Conservation (phyloP, 2,329 filamentous ascomycete genomes). For the Cryphonectria parasitica region DNA sequence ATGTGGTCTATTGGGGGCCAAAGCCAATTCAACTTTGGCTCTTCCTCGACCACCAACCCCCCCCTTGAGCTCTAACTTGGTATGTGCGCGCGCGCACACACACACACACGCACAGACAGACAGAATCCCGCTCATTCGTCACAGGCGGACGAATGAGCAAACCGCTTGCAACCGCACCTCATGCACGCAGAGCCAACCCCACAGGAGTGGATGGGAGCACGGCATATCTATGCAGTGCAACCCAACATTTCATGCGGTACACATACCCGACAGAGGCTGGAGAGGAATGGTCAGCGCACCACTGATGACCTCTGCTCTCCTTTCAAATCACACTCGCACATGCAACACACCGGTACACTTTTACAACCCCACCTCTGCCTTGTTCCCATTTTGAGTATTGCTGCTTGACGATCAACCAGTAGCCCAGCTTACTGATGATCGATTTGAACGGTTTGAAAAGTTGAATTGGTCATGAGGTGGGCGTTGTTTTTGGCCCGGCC, state of each 20-base stretch:
- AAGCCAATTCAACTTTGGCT: background rate
- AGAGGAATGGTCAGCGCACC: background rate
- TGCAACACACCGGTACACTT: background rate
- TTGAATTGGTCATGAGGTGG: conserved; percentile 1
- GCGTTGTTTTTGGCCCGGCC: conserved; percentile 6
- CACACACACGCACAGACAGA: background rate
- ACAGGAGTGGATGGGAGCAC: background rate
- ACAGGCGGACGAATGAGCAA: background rate
- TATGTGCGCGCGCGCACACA: too few relatives aligned
- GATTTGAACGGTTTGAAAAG: background rate
- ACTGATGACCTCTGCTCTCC: background rate
- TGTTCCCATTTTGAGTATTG: background rate
- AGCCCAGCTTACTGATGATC: background rate
- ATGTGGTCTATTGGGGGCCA: background rate
- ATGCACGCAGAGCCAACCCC: background rate
- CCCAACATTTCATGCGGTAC: conserved; percentile 5
- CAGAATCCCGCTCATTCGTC: background rate
- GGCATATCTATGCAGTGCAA: conserved; percentile 20
- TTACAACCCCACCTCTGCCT: background rate
- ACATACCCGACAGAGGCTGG: background rate
- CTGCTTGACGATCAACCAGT: background rate
- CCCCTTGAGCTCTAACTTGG: background rate
- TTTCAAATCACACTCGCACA: background rate
- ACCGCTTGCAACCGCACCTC: background rate
- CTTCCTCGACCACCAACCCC: background rate